phyloP scores from a whole-genome alignment of 1,139 yeast genomes.

The Blastobotrys indianensis region DNA sequence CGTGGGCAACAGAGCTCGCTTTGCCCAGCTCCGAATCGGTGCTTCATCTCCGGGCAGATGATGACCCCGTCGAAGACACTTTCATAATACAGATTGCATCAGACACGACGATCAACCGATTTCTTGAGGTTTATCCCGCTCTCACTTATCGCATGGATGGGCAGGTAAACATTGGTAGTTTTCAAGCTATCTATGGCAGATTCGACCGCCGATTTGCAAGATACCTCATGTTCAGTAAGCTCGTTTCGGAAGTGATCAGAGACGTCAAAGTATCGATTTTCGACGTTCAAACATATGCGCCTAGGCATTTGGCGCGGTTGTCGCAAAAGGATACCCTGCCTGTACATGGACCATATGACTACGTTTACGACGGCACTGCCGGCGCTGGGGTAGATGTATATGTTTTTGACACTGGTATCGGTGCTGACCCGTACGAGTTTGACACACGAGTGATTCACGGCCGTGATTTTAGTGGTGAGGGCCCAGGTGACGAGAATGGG shows the following conservation, averaged over 20 bases:
- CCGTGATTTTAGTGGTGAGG: conserved; percentile 57
- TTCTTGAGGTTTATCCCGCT: conserved; percentile 26
- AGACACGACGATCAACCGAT: conserved; percentile 21
- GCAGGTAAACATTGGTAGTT: conserved; percentile 23
- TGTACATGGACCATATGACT: conserved; percentile 30
- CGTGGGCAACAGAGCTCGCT: no score
- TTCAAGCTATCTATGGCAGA: conserved; percentile 27
- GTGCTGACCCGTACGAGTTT: conserved; percentile 52
- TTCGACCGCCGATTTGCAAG: conserved; percentile 23
- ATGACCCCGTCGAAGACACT: no score
- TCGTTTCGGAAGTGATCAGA: conserved; percentile 28
- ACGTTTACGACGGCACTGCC: conserved; percentile 38
- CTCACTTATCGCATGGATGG: conserved; percentile 22
- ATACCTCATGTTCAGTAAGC: conserved; percentile 22
- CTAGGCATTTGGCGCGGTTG: conserved; percentile 62
- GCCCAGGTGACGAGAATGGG: conserved; percentile 58
- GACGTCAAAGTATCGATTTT: conserved; percentile 27
- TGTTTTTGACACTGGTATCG: conserved; percentile 70
- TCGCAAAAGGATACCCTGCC: conserved; percentile 45
- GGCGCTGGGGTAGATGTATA: conserved; percentile 62
- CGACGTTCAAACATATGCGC: conserved; percentile 48
- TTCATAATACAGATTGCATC: conserved; percentile 27
- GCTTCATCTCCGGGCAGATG: no score
- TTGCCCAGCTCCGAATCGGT: no score
- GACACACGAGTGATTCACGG: conserved; percentile 56